Evolutionary conservation across 2,329 filamentous ascomycete species (phyloP).

Genomic region (Pseudogymnoascus sp.): DNA sequence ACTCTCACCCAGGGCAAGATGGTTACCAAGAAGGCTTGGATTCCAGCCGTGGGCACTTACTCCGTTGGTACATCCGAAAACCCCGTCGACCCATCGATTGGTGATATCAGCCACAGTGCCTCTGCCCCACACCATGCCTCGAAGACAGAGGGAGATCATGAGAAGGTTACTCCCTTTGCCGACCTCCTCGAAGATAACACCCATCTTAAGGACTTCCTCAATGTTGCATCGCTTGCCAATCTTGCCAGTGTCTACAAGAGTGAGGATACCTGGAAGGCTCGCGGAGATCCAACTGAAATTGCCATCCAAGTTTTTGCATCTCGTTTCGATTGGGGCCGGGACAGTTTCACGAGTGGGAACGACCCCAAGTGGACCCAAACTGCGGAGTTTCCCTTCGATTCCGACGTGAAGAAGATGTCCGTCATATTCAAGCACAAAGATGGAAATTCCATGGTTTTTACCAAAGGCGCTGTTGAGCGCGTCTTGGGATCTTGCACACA

Average conservation of each 20-base stretch:
- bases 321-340: slow-evolving; percentile 56
- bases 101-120: slow-evolving; percentile 32
- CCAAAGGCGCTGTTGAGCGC: slow-evolving; percentile 63
- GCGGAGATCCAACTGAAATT: slow-evolving; percentile 63
- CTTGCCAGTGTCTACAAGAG: slow-evolving; percentile 52
- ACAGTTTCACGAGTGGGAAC: slow-evolving; percentile 41
- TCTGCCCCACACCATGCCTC: slow-evolving; percentile 24
- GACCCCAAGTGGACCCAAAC: slow-evolving; percentile 47
- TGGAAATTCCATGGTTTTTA: slow-evolving; percentile 42
- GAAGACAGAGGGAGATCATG: slow-evolving; percentile 17
- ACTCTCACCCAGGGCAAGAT: slow-evolving; percentile 47
- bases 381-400: slow-evolving; percentile 67
- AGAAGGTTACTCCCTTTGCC: slow-evolving; percentile 19
- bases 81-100: slow-evolving; percentile 43
- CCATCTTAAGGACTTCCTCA: slow-evolving; percentile 47
- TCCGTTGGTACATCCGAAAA: slow-evolving; percentile 42
- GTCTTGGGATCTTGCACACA: slow-evolving; percentile 55
- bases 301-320: slow-evolving; percentile 67
- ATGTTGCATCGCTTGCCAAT: slow-evolving; percentile 58
- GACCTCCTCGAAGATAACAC: slow-evolving; percentile 39
- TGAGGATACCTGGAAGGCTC: slow-evolving; percentile 49
- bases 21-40: slow-evolving; percentile 47
- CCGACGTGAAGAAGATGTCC: slow-evolving; percentile 68
- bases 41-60: slow-evolving; percentile 44
- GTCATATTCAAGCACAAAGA: slow-evolving; percentile 50